A percentile compares a stretch with the other conserved stretches of the same genome.
Evolutionary conservation across 106 monocot genomes (phyloP).

Genomic region (Dendrobium chrysotoxum): DNA sequence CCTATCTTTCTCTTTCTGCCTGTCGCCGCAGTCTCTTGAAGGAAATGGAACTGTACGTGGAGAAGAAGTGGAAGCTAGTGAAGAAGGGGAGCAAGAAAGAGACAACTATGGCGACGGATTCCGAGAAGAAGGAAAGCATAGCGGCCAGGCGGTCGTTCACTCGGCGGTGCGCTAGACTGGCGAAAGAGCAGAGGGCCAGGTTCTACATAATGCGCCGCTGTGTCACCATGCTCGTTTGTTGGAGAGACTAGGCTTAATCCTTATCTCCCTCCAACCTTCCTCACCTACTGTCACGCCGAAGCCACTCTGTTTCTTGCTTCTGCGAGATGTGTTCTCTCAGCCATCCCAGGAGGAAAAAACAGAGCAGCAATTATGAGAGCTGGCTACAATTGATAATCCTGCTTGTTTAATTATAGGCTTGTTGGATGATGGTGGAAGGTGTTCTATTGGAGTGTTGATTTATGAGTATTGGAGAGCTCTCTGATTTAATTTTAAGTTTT

Average conservation of each 20-base stretch:
- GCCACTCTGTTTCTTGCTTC: too few species aligned
- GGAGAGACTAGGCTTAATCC: slow-evolving; percentile 12
- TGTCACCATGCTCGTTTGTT: slow-evolving; percentile 27
- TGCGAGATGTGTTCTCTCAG: too few species aligned
- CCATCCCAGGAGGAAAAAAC: too few species aligned
- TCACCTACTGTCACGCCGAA: too few species aligned
- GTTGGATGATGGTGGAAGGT: too few species aligned
- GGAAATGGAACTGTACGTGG: background rate
- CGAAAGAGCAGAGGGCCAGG: slow-evolving; percentile 20
- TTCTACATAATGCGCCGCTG: slow-evolving; percentile 29
- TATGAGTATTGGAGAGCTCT: too few species aligned
- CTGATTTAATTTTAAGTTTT: too few species aligned
- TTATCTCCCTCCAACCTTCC: too few species aligned
- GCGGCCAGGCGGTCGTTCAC: background rate
- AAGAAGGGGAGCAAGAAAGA: slow-evolving; percentile 6
- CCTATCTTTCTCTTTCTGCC: background rate
- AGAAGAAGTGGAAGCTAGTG: background rate
- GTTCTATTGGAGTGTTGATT: too few species aligned
- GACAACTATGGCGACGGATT: background rate
- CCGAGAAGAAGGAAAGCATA: background rate
- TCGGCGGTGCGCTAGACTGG: slow-evolving; percentile 8
- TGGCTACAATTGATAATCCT: too few species aligned
- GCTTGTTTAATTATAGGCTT: too few species aligned
- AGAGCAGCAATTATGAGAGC: too few species aligned
- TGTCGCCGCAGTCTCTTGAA: background rate